Evolutionary conservation across 1,284 basidiomycete species (phyloP), one percentile per base, ranked within the genome.

Genomic region (Marasmius tenuissimus): DNA sequence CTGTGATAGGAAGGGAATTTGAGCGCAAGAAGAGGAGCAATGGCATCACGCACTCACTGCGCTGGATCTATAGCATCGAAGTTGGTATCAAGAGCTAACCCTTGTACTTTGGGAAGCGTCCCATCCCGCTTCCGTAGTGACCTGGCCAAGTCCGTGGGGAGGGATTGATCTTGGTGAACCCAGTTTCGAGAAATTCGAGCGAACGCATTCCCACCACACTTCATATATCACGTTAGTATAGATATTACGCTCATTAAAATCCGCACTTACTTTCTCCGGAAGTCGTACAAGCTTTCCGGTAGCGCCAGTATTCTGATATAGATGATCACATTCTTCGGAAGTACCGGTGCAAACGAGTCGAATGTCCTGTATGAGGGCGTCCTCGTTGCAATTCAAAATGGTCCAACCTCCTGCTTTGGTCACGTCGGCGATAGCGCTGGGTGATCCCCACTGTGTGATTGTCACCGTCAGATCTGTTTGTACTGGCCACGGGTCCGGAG

Each of bases 1-100:
- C 63, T 62, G 35, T 20, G 33, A 34, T 27, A 14, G 12, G 27
- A n/a, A n/a, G 42, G 34, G 35, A 22, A 49, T 18, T 10, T 35
- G 39, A 53, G 20, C 12, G 8, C 2, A n/a, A 4, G 18, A 37
- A 42, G 16, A n/a, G 18, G 16, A n/a, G 10, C 27, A 48, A 38
- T 16, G 2, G 18, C 4, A 34, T 18, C n/a, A 55, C 11, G 12
- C 16, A 57, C 61, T 9, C 39, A 69, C 73, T 69, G 66, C 20
- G 67, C 51, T 38, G 69, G 66, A 61, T 73, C 66, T 2, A 71
- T 67, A 7, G 70, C 67, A 22, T 63, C 61, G 58, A 72, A 80
- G 61, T 76, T 69, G 1, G 72, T 76, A 61, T 78, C 73, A 4
- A 80, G 67, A 3, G 67, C 64, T 40, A 78, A 67, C 0, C 70